Evolutionary conservation across 768 basidiomycete species (phyloP).

Genomic region (Dacryopinax spathularia): DNA sequence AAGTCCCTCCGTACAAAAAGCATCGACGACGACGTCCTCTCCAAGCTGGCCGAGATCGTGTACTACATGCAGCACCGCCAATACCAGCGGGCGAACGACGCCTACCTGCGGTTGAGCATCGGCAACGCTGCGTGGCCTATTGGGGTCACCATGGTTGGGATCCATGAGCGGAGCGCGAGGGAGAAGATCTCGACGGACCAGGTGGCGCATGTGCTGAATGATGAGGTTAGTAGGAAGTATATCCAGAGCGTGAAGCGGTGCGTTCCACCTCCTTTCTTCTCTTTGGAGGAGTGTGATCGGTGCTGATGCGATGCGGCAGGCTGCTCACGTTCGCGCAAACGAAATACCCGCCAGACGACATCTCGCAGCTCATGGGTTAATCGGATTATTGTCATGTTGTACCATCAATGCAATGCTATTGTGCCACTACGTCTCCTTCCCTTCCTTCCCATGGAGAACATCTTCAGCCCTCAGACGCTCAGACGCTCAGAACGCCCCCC

Average conservation of each 20-base stretch:
- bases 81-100: conserved; percentile 92
- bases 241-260: conserved; percentile 94
- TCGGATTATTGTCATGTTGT: background rate
- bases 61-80: conserved; percentile 92
- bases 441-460: no score
- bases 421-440: conserved; percentile 4
- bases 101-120: conserved; percentile 90
- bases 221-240: conserved; percentile 97
- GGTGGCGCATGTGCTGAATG: conserved; percentile 95
- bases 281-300: background rate
- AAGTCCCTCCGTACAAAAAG: conserved; percentile 72
- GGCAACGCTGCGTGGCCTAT: conserved; percentile 99
- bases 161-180: conserved; percentile 93
- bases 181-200: conserved; percentile 97
- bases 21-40: conserved; percentile 70
- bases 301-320: conserved; percentile 28
- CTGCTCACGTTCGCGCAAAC: conserved; percentile 91
- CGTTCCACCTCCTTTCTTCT: conserved; percentile 11
- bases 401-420: background rate
- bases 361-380: conserved; percentile 84
- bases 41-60: conserved; percentile 81
- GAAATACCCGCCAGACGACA: conserved; percentile 85
- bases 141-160: conserved; percentile 99
- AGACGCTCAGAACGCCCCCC: background rate
- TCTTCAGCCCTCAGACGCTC: no score